A percentile compares a stretch with the other conserved stretches of the same genome.
Conservation (phyloP, 192 early-diverging fungal genomes). For the Endogone sp. region DNA sequence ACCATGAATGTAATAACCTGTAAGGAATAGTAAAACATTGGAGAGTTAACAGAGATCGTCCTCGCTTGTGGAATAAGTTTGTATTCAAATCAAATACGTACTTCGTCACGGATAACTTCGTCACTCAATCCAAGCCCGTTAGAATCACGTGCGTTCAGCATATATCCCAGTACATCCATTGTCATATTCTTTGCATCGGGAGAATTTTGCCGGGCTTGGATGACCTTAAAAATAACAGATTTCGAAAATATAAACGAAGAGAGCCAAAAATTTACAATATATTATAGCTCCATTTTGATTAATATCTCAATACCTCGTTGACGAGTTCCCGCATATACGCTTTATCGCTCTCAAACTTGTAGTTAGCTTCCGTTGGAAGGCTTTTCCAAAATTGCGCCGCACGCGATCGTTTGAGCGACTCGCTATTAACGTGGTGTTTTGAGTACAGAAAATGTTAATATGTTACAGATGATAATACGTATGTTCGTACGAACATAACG, state of each 20-base stretch:
- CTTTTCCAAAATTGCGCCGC: slow-evolving; percentile 37
- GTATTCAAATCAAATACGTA: too few relatives aligned
- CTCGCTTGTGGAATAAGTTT: too few relatives aligned
- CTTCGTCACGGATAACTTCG: slow-evolving; percentile 53
- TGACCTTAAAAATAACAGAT: too few relatives aligned
- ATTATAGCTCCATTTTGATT: too few relatives aligned
- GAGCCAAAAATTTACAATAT: too few relatives aligned
- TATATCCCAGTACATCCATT: slow-evolving; percentile 50
- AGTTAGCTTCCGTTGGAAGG: slow-evolving; percentile 38
- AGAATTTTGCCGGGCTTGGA: too few relatives aligned
- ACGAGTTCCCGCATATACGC: slow-evolving; percentile 42
- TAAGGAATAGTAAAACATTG: too few relatives aligned
- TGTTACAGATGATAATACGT: slow-evolving; percentile 23
- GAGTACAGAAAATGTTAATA: too few relatives aligned
- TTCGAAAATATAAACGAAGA: too few relatives aligned
- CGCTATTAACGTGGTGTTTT: too few relatives aligned
- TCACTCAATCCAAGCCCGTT: slow-evolving; percentile 31
- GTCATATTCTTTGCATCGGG: slow-evolving; percentile 24
- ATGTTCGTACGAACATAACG: slow-evolving; percentile 35
- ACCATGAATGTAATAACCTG: slow-evolving; percentile 60
- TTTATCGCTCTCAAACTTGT: slow-evolving; percentile 26
- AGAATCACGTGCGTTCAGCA: slow-evolving; percentile 46
- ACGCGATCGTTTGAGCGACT: too few relatives aligned
- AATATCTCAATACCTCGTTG: slow-evolving; percentile 50
- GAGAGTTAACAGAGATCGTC: too few relatives aligned